These are phyloP conservation scores for Dianthus caryophyllus DNA, from an alignment of 148 eudicot species.

Conservation along the genomic window DNA sequence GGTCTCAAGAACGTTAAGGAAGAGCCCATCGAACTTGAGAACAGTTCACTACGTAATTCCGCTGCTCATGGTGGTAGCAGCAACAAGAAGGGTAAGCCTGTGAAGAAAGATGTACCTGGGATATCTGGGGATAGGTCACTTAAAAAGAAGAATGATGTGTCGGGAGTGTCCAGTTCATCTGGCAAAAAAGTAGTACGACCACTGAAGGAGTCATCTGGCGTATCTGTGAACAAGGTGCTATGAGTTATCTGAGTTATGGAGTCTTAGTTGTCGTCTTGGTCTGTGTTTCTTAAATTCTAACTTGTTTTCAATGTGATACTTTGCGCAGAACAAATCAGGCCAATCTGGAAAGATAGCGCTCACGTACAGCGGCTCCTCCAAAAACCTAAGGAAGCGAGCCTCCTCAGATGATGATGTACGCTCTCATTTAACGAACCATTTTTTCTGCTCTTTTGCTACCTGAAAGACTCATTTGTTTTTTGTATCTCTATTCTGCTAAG, in stretches of 20 bases:
- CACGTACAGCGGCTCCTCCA: conserved; percentile 23
- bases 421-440: conserved; percentile 1
- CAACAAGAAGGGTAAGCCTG: conserved; percentile 27
- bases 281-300: neutral
- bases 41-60: conserved; percentile 8
- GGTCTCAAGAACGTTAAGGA: conserved; percentile 5
- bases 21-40: conserved; percentile 19
- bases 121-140: conserved; percentile 32
- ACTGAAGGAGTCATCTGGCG: conserved; percentile 21
- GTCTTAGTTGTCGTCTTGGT: conserved; percentile 2
- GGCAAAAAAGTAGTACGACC: conserved; percentile 8
- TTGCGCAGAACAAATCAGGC: conserved; percentile 25
- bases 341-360: conserved; percentile 26
- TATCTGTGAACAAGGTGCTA: conserved; percentile 43
- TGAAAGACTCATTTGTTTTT: neutral
- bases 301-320: conserved; percentile 5
- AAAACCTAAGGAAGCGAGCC: conserved; percentile 36
- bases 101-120: conserved; percentile 27
- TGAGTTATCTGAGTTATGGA: neutral
- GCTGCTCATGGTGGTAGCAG: conserved; percentile 7
- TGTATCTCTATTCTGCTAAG: neutral
- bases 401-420: conserved; percentile 38
- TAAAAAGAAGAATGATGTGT: conserved; percentile 6
- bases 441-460: neutral
- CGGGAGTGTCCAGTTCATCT: conserved; percentile 1